These are phyloP conservation scores for Grosmannia huntii DNA, from an alignment of 2,329 filamentous ascomycete genomes.

Conservation along the genomic window DNA sequence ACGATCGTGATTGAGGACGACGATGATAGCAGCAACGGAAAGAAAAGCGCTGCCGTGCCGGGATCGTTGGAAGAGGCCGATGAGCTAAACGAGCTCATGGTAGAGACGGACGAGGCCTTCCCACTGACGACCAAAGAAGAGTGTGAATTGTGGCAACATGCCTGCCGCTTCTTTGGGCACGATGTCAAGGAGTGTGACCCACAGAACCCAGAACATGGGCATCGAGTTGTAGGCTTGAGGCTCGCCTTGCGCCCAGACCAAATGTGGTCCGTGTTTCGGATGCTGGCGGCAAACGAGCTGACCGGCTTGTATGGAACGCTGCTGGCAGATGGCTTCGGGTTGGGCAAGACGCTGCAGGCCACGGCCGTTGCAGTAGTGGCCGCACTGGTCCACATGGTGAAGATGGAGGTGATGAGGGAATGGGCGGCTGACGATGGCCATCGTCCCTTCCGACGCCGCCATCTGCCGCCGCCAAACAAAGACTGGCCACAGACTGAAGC, in stretches of 20 bases:
- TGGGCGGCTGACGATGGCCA: background rate
- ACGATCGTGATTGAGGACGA: background rate
- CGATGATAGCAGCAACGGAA: background rate
- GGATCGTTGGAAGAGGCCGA: background rate
- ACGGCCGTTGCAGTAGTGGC: background rate
- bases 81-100: background rate
- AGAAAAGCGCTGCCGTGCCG: background rate
- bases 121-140: background rate
- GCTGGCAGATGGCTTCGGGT: background rate
- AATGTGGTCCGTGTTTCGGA: slow-evolving; percentile 1
- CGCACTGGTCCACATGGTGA: background rate
- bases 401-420: background rate
- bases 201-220: background rate
- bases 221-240: background rate
- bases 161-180: slow-evolving; percentile 1
- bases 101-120: background rate
- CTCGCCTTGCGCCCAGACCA: background rate
- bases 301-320: background rate
- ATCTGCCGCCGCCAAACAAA: background rate
- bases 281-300: background rate
- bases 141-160: background rate
- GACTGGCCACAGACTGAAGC: background rate
- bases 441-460: background rate
- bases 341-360: slow-evolving; percentile 1
- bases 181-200: background rate